Base-by-base conservation (phyloP, 495 filamentous ascomycete species). In the Penicillium paxilli region DNA sequence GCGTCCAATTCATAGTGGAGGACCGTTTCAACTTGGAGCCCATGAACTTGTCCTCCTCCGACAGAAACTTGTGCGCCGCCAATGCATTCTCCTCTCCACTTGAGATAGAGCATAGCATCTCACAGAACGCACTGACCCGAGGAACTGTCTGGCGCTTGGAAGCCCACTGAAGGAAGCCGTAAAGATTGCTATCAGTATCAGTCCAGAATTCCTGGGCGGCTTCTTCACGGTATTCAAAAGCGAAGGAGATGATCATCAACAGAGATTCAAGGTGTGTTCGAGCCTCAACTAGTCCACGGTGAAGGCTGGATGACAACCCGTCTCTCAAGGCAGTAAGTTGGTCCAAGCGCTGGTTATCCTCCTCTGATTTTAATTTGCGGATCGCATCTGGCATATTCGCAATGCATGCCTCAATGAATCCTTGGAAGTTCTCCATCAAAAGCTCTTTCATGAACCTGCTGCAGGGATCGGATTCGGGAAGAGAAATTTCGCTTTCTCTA, bases 151-250 rank as follows among this genome's bases (percentile, higher is more conserved):
- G 91, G 57, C 92, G 81, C 55, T 86, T 86, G 2, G 95, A 96
- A 22, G 93, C 90, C 95, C 95, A 99, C 51, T 92, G 87, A 55
- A 99, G 76, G 64, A 99, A 99, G 5, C 94, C 94, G 57, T 88
- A 87, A 37, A 98, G 74, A 58, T 96, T 96, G 59, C 89, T 87
- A 57, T 98, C 95, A 2, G 85, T 80, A 55, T 95, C 92, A 41
- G 78, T 79, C 93, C 93, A 98, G 55, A 98, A 96, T 37, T 83
- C 84, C 63, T 91, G 83, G 20, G 92, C 89, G 12, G 90, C 86
- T 32, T 96, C 90, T 28, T 84, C 82, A 16, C 90, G 84, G 30
- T 85, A 83, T 57, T 96, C 87, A 64, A 90, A 98, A n/a, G 89
- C 83, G 66, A 93, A 96, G 16, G 93, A 85, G 40, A 97, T 91